Evolutionary conservation across 208 protist species (phyloP), one percentile per base, ranked within the genome.

Genomic region (Trypanosoma avium): DNA sequence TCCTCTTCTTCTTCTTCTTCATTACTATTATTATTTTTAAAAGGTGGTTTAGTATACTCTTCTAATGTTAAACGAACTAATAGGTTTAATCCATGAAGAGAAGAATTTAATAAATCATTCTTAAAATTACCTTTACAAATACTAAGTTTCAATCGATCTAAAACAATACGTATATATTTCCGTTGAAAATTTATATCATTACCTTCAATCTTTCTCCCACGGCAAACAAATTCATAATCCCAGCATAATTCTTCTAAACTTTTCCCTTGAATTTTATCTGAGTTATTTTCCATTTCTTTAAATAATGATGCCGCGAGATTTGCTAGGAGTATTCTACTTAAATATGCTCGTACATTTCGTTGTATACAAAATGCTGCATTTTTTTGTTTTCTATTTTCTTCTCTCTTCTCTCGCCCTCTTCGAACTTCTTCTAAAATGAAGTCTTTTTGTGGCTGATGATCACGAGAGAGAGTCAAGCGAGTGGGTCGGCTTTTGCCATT

Each of bases 401-500:
- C 82, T 2, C 86, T 72, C 47, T 56, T 56, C 26, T 79, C 73
- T 35, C 86, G 85, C 36, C 74, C 69, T 21, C 43, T 57, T 5
- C 77, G 77, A 2, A 84, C 72, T n/a, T 92, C 75, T 19, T 61
- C 58, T 15, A 95, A 30, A 30, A 93, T 77, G 15, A 72, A 60
- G 22, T 73, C 70, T 7, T 75, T 66, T 2, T 76, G 76, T 4
- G 72, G 79, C 30, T 75, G 71, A 54, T 90, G 78, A 49, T 95
- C 86, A 5, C 72, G 65, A 4, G 82, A 88, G 15, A 95, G 71
- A 0, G 66, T 79, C 59, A 95, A 66, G 17, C 76, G 70, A 35
- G 76, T 83, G 48, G 70, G 48, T 9, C 89, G 76, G 56, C 82
- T 93, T 10, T 70, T 49, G 36, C 89, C 89, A 36, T 89, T 78